Evolutionary conservation across 192 early-diverging fungal species (phyloP).

Genomic region (Coemansia nantahalensis): DNA sequence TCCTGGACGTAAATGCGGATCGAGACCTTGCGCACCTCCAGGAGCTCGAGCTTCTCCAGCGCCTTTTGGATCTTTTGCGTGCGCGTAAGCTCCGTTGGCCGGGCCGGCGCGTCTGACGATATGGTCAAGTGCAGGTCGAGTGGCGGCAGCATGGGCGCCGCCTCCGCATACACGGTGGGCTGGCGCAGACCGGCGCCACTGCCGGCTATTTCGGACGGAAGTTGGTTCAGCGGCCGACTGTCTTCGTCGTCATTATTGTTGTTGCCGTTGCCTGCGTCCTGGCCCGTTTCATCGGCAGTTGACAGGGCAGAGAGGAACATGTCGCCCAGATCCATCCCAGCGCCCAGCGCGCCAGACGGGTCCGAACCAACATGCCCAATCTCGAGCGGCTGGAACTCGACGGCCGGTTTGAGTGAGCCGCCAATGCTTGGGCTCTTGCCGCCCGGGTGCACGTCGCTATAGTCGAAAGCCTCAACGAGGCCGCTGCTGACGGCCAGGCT

Average conservation of each 20-base stretch:
- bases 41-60: constrained; percentile 41
- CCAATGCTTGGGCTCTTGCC: neutral
- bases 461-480: constrained; percentile 36
- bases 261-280: too few relatives aligned
- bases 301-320: constrained; percentile 11
- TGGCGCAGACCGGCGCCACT: neutral
- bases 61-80: constrained; percentile 48
- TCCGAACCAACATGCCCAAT: constrained; percentile 13
- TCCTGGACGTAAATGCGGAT: constrained; percentile 90
- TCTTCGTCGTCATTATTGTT: constrained; percentile 3
- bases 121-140: constrained; percentile 3
- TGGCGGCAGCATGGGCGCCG: neutral
- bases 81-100: constrained; percentile 38
- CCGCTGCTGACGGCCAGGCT: constrained; percentile 40
- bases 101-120: constrained; percentile 3
- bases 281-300: neutral
- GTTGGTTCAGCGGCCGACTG: constrained; percentile 1
- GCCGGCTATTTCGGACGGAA: neutral
- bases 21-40: constrained; percentile 53
- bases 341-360: neutral
- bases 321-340: constrained; percentile 28
- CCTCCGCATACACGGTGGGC: neutral
- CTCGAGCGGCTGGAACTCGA: constrained; percentile 48
- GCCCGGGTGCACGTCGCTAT: constrained; percentile 6
- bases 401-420: neutral